Evolutionary conservation across 305 asterid genomes (phyloP).

Genomic region (Ilex paraguariensis): DNA sequence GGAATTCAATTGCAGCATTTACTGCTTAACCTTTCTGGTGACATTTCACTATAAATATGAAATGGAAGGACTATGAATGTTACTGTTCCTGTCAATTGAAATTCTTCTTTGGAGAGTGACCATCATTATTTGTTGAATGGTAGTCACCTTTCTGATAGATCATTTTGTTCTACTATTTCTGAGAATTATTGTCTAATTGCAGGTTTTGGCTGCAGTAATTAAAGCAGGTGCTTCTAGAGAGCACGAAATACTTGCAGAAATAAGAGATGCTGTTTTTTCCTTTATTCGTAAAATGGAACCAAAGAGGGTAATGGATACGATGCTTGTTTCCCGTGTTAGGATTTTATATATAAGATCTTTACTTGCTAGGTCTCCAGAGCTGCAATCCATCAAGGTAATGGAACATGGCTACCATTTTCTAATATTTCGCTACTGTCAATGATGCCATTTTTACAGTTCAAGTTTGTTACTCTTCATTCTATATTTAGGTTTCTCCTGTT

Average conservation of each 20-base stretch:
- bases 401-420: constrained; percentile 13
- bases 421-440: too few relatives aligned
- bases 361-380: constrained; percentile 98
- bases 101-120: too few relatives aligned
- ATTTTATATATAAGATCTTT: constrained; percentile 93
- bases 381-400: constrained; percentile 94
- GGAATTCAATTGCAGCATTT: neutral
- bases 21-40: too few relatives aligned
- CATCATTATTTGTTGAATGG: too few relatives aligned
- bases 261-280: constrained; percentile 93
- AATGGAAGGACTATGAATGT: too few relatives aligned
- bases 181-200: constrained; percentile 18
- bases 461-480: constrained; percentile 14
- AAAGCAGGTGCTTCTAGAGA: constrained; percentile 99
- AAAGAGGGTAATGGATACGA: constrained; percentile 96
- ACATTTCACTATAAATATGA: too few relatives aligned
- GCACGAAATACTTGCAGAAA: constrained; percentile 99
- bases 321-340: constrained; percentile 99
- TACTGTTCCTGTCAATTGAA: too few relatives aligned
- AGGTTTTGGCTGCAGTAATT: constrained; percentile 99
- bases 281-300: constrained; percentile 99
- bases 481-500: constrained; percentile 76
- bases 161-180: neutral
- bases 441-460: too few relatives aligned
- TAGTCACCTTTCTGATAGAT: too few relatives aligned